phyloP scores from a whole-genome alignment of 2,329 filamentous ascomycete genomes.

The Diaporthe sp. region DNA sequence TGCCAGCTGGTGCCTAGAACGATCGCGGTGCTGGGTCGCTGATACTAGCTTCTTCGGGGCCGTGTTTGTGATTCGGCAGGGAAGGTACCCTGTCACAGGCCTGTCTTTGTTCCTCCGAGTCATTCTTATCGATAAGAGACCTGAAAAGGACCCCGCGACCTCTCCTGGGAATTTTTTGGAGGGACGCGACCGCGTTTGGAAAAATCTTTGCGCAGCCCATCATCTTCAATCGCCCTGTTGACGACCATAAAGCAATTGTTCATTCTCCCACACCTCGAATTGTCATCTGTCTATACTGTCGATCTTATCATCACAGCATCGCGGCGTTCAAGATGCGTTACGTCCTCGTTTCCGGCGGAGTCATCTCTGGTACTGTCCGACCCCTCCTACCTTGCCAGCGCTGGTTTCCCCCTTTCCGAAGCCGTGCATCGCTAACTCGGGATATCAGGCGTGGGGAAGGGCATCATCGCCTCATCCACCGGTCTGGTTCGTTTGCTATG shows the following conservation, averaged over 20 bases:
- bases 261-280: conserved; percentile 1
- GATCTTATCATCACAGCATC: background rate
- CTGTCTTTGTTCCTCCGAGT: conserved; percentile 15
- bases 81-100: background rate
- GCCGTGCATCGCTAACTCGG: conserved; percentile 28
- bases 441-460: conserved; percentile 42
- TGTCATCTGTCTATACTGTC: background rate
- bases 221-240: conserved; percentile 27
- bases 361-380: conserved; percentile 41
- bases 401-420: background rate
- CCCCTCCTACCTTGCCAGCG: conserved; percentile 19
- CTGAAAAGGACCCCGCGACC: conserved; percentile 35
- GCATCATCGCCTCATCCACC: conserved; percentile 42
- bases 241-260: conserved; percentile 13
- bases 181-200: conserved; percentile 38
- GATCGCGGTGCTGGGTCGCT: background rate
- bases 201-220: conserved; percentile 37
- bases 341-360: conserved; percentile 43
- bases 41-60: background rate
- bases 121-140: conserved; percentile 40
- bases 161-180: conserved; percentile 23
- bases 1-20: background rate
- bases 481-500: conserved; percentile 37
- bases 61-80: background rate
- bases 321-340: conserved; percentile 42